Evolutionary conservation across 2,329 filamentous ascomycete genomes (phyloP), one percentile per base, ranked within the genome.

Genomic region (Rachicladosporium sp.): DNA sequence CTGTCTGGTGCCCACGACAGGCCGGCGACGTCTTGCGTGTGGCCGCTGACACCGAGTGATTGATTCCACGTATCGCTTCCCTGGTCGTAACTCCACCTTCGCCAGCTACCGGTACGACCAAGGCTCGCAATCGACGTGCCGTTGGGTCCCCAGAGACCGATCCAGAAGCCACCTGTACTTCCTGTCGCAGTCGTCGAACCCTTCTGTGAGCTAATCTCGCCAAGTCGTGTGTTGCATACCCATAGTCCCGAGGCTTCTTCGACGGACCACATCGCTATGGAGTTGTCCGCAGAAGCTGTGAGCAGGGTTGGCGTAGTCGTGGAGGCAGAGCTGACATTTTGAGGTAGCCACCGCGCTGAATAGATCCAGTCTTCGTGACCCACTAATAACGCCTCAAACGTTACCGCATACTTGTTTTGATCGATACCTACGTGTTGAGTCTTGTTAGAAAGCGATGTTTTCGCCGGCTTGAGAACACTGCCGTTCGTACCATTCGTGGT

Each of bases 341-440:
- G 23, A 5, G 69, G 68, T 43, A 74, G 72, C 88, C 88, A 95
- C 39, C 71, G 69, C 2, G 84, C 80, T 41, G 83, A 93, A 61
- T 94, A 96, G 42, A 98, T 89, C 91, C 91, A 98, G 55, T 98
- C 91, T 57, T 98, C 91, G 55, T 98, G 91, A 6, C 91, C 91
- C 2, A 98, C 74, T 4, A 98, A 72, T 2, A 98, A 68, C 1
- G 91, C 91, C 60, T 98, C 91, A 50, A 98, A 96, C 0, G 87
- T 93, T 41, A 94, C 70, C 5, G 82, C 83, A 60, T 83, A 89
- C 48, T 80, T 79, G 3, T 66, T 68, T 1, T 63, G 68, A 0
- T 64, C 67, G 2, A 74, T 70, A 32, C 74, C 72, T 43, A 98
- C 76, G 40, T 75, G 74, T 57, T 96, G 82, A 0, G 83, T 81